Percentiles rank a stretch among this genome's conserved stretches.
These are phyloP conservation scores for barley (Hordeum vulgare) DNA, from an alignment of 176 grass and related monocot genomes.

Conservation along the genomic window MorexV3_pseudomolecules_assembly NC_058520.1:604457650-604458149, in stretches of 20 bases:
- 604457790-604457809: constrained; percentile 61
- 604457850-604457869: constrained; percentile 27
- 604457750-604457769: constrained; percentile 38
- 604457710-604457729: too few species aligned
- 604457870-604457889: constrained; percentile 36
- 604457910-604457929: constrained; percentile 40
- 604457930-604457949: constrained; percentile 39
- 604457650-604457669: too few species aligned
- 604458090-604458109: background rate
- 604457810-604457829: constrained; percentile 54
- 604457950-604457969: constrained; percentile 52
- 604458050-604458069: constrained; percentile 8
- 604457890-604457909: constrained; percentile 47
- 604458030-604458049: constrained; percentile 57
- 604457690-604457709: too few species aligned
- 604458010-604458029: constrained; percentile 48
- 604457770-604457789: constrained; percentile 55
- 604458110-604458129: too few species aligned
- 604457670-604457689: too few species aligned
- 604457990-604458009: constrained; percentile 56
- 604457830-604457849: constrained; percentile 50
- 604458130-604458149: too few species aligned
- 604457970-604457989: constrained; percentile 64
- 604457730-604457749: constrained; percentile 65
- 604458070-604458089: constrained; percentile 20